phyloP scores from a whole-genome alignment of 306 rosid genomes.

The Prunus fruticosa region DNA sequence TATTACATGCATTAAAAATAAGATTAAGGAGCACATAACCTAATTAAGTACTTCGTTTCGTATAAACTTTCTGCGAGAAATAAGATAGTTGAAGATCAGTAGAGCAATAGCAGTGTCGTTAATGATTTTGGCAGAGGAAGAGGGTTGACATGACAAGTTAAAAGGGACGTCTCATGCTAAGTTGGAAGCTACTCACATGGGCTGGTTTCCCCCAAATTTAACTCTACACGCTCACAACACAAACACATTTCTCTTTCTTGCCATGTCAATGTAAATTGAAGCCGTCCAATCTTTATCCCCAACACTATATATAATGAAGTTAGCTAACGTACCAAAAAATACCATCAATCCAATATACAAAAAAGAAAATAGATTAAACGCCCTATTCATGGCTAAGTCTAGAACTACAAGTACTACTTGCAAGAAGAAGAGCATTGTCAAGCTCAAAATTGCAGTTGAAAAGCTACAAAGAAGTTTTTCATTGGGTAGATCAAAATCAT shows the following conservation, averaged over 20 bases:
- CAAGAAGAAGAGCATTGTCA: slow-evolving; percentile 52
- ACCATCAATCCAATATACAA: neutral
- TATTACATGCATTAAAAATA: neutral
- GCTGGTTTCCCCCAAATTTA: slow-evolving; percentile 39
- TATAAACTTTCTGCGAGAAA: too few relatives aligned
- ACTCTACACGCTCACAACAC: neutral
- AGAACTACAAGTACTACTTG: slow-evolving; percentile 11
- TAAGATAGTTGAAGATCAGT: too few relatives aligned
- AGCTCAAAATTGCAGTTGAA: slow-evolving; percentile 51
- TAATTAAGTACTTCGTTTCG: too few relatives aligned
- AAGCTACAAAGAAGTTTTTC: slow-evolving; percentile 61
- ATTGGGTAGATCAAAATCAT: slow-evolving; percentile 29
- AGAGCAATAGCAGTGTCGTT: neutral
- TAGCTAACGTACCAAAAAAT: neutral
- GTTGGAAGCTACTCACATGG: slow-evolving; percentile 56
- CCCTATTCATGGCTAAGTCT: slow-evolving; percentile 37
- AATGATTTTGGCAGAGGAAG: neutral
- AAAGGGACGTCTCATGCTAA: slow-evolving; percentile 4
- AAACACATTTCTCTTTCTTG: slow-evolving; percentile 10
- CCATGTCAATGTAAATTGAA: neutral
- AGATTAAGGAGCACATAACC: neutral
- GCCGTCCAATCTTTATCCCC: slow-evolving; percentile 20
- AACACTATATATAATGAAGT: slow-evolving; percentile 17
- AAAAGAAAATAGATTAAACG: neutral
- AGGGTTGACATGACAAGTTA: neutral